Base-by-base conservation (phyloP, 2,329 filamentous ascomycete genomes). In the Cryphonectria nitschkei region DNA sequence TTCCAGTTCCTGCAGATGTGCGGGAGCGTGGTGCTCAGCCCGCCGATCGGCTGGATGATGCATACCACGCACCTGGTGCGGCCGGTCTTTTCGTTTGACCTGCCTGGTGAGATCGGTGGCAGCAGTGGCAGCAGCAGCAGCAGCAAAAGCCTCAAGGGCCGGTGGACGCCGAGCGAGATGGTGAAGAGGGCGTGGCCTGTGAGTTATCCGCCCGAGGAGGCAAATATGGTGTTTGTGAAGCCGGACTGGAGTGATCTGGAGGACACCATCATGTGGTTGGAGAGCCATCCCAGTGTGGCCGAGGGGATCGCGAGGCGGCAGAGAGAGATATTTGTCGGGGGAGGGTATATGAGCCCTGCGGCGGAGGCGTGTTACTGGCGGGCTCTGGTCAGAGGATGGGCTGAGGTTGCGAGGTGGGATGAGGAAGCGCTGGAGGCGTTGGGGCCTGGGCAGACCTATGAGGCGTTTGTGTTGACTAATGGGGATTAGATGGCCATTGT, bases 331-430 rank as follows among this genome's bases (percentile, higher is more conserved):
- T 84, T 84, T 74, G 79, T 80, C 0, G 81, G 77, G 16, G 80
- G 78, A 0, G 85, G 84, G 0, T 84, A 86, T 74, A 77, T 86
- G 62, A 84, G 82, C 70, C 81, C 81, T 19, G 84, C 84, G n/a
- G 84, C 85, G 0, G 85, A 87, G 76, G 78, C 76, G 70, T 88
- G 86, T 74, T 88, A 87, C 78, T 88, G 86, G 85, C 80, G 86
- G 56, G 82, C 81, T 0, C 68, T 85, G 72, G 76, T 88, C 32
- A 79, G 80, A 69, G 84, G 84, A 0, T 88, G 86, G 86, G 80
- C 78, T 68, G 73, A 77, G 52, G 81, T 85, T 14, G 84, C 78
- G 41, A 76, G 76, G 56, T 74, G 77, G 0, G 79, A 81, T 22
- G 80, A 78, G 41, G 76, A 76, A 54, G 79, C 76, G 11, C 81